These are phyloP conservation scores for Verticillium longisporum DNA, from an alignment of 2,329 filamentous ascomycete genomes.

Conservation along the genomic window DNA sequence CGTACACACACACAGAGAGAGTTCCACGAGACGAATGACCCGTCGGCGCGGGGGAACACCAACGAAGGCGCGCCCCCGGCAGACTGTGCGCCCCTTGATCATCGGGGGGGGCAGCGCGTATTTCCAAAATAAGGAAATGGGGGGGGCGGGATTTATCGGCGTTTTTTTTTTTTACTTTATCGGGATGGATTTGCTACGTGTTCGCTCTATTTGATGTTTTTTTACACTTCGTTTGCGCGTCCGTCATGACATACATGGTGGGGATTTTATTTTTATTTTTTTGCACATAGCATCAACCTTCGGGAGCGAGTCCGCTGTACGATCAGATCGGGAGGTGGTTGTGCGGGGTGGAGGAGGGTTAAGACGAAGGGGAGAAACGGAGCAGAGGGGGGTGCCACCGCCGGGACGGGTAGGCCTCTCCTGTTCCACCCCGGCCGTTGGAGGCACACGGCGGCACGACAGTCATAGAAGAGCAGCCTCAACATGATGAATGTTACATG, in stretches of 20 bases:
- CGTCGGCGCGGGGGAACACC: not conserved
- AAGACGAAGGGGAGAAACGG: not conserved
- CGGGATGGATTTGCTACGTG: not conserved
- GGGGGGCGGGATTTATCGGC: not conserved
- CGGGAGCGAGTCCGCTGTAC: not conserved
- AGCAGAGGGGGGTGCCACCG: not conserved
- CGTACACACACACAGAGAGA: not conserved
- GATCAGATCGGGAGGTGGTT: not conserved
- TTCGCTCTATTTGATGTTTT: not conserved
- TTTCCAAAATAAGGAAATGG: too few species aligned
- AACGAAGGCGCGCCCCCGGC: not conserved
- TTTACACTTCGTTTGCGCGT: not conserved
- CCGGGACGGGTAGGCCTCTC: not conserved
- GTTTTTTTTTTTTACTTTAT: not conserved
- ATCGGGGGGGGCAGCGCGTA: too few species aligned
- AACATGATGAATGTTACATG: not conserved
- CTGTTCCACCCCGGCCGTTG: not conserved
- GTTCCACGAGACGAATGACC: not conserved
- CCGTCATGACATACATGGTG: not conserved
- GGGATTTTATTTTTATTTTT: not conserved
- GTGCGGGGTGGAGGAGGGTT: too few species aligned
- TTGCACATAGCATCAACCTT: conserved; percentile 25
- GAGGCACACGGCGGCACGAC: not conserved
- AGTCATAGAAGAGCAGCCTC: not conserved
- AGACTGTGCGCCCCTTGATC: not conserved